These are phyloP conservation scores for Pyrus hybrid DNA, from an alignment of 331 rosid genomes.

Conservation along the genomic window DNA sequence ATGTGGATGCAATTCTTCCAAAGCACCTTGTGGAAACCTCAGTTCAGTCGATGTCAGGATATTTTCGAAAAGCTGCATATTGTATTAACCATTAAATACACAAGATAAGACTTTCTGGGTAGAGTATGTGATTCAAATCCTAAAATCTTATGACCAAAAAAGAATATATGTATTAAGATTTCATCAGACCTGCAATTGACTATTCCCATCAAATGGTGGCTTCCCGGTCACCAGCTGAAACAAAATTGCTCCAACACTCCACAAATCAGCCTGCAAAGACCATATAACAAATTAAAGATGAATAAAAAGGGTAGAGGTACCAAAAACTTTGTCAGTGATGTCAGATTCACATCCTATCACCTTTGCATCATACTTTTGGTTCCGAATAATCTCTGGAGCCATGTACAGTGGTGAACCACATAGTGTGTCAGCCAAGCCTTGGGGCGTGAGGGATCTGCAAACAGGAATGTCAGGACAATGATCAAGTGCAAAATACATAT, in stretches of 20 bases:
- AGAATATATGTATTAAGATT: background rate
- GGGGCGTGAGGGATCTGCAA: constrained; percentile 55
- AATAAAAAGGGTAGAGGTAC: background rate
- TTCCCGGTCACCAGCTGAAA: constrained; percentile 85
- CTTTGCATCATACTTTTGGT: constrained; percentile 79
- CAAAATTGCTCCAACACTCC: constrained; percentile 98
- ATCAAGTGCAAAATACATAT: constrained; percentile 2
- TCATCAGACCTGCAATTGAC: constrained; percentile 63
- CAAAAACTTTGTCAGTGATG: background rate
- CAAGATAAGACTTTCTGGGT: background rate
- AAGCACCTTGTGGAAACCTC: constrained; percentile 58
- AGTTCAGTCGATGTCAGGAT: constrained; percentile 63
- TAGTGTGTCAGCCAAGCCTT: constrained; percentile 70
- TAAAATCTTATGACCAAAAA: background rate
- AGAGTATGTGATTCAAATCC: background rate
- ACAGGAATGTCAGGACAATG: constrained; percentile 13
- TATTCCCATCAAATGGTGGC: constrained; percentile 81
- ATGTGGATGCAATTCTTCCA: constrained; percentile 62
- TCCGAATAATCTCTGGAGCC: constrained; percentile 93
- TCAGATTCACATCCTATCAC: constrained; percentile 34
- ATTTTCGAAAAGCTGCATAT: constrained; percentile 78
- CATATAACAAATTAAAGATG: background rate
- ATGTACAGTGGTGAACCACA: constrained; percentile 98
- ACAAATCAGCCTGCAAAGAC: constrained; percentile 83
- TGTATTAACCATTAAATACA: constrained; percentile 17